phyloP scores from a whole-genome alignment of 2,329 filamentous ascomycete species.

The Alternaria sp. region DNA sequence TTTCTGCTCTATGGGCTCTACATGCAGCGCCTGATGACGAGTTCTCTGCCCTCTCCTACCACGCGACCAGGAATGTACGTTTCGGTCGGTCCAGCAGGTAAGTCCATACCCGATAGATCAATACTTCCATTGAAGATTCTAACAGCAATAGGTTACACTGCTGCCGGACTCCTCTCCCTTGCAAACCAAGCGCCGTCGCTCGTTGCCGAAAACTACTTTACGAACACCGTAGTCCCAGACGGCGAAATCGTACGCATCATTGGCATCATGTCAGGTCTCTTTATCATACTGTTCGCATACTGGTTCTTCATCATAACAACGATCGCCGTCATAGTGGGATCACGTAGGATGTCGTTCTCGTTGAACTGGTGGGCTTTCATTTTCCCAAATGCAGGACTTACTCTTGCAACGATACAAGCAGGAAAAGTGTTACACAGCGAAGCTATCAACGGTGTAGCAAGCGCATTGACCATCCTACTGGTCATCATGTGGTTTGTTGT shows the following conservation, averaged over 20 bases:
- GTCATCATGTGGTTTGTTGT: conserved; percentile 64
- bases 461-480: conserved; percentile 63
- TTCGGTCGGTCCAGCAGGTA: conserved; percentile 53
- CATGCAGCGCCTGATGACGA: conserved; percentile 71
- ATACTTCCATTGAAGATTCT: conserved; percentile 62
- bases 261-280: conserved; percentile 54
- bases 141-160: conserved; percentile 53
- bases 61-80: conserved; percentile 61
- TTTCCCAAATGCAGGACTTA: conserved; percentile 70
- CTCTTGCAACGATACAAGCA: conserved; percentile 64
- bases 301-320: conserved; percentile 59
- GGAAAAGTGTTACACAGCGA: conserved; percentile 61
- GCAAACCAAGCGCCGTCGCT: conserved; percentile 50
- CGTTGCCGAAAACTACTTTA: conserved; percentile 44
- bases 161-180: conserved; percentile 54
- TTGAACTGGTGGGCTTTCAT: conserved; percentile 65
- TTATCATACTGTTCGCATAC: conserved; percentile 57
- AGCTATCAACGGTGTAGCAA: conserved; percentile 61
- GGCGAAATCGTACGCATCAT: conserved; percentile 51
- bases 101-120: conserved; percentile 57
- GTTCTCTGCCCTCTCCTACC: conserved; percentile 55
- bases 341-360: conserved; percentile 49
- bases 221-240: conserved; percentile 34
- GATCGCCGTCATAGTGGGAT: conserved; percentile 47
- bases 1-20: conserved; percentile 75